Evolutionary conservation across 2,329 filamentous ascomycete genomes (phyloP).

Genomic region (Knufia fluminis): DNA sequence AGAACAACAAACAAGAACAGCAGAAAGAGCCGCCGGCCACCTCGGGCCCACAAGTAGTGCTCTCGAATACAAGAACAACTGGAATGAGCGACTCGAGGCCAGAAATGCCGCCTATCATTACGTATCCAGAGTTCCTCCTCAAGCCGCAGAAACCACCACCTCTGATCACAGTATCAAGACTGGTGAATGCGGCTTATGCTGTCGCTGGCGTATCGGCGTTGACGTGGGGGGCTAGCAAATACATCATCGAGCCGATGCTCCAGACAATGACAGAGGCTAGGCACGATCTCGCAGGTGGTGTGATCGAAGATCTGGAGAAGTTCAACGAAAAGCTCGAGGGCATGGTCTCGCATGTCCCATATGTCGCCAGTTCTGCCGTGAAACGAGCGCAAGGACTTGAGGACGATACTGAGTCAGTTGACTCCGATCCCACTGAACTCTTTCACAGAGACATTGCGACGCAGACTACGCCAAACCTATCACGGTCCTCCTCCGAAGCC

Average conservation of each 20-base stretch:
- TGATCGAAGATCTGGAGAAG: conserved; percentile 42
- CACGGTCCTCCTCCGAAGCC: conserved; percentile 29
- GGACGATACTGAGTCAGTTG: conserved; percentile 29
- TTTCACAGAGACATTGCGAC: conserved; percentile 56
- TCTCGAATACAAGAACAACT: conserved; percentile 7
- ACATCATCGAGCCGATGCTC: conserved; percentile 50
- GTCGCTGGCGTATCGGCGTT: conserved; percentile 46
- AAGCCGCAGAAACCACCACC: conserved; percentile 51
- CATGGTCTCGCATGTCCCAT: conserved; percentile 45
- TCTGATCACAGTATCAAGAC: conserved; percentile 48
- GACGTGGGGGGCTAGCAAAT: conserved; percentile 51
- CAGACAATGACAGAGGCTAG: conserved; percentile 45
- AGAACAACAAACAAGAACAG: conserved; percentile 5
- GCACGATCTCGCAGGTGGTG: conserved; percentile 48
- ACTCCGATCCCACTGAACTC: conserved; percentile 53
- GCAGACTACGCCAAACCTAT: conserved; percentile 46
- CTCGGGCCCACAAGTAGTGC: conserved; percentile 13
- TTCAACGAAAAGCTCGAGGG: conserved; percentile 48
- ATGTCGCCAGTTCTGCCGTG: conserved; percentile 24
- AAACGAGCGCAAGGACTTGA: conserved; percentile 23
- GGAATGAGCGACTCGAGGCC: conserved; percentile 23
- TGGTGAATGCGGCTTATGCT: conserved; percentile 49
- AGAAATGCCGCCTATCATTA: conserved; percentile 53
- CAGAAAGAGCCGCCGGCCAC: conserved; percentile 6
- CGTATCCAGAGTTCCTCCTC: conserved; percentile 57